A percentile compares a stretch with the other conserved stretches of the same genome.
These are phyloP conservation scores for Globisporangium emineosum DNA, from an alignment of 352 stramenopile genomes.

Conservation along the genomic window DNA sequence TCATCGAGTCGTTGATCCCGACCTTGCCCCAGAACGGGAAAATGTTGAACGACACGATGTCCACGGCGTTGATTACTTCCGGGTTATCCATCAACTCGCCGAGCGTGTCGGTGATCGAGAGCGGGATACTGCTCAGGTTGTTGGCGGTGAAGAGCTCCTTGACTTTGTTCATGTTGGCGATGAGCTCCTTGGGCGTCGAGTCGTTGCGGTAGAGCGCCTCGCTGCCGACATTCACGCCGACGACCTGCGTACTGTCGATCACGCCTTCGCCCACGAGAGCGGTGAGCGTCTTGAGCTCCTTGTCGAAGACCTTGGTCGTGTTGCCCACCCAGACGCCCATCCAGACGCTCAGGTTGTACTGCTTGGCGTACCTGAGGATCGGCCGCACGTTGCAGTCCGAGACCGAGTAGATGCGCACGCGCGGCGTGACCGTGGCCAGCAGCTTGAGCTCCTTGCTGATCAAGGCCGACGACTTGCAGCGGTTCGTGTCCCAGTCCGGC, in stretches of 20 bases:
- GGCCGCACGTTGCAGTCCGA: slow-evolving; percentile 62
- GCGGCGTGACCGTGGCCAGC: slow-evolving; percentile 36
- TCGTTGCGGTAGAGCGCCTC: slow-evolving; percentile 68
- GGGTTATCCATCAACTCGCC: slow-evolving; percentile 52
- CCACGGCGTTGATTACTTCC: slow-evolving; percentile 50
- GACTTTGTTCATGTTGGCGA: slow-evolving; percentile 56
- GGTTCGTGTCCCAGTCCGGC: slow-evolving; percentile 46
- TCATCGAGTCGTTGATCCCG: slow-evolving; percentile 29
- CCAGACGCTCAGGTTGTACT: slow-evolving; percentile 43
- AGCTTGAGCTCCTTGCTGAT: slow-evolving; percentile 45
- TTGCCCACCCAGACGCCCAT: slow-evolving; percentile 63
- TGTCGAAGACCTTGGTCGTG: slow-evolving; percentile 33
- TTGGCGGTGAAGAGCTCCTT: slow-evolving; percentile 35
- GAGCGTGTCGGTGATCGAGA: slow-evolving; percentile 64
- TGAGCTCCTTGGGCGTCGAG: slow-evolving; percentile 34
- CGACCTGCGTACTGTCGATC: slow-evolving; percentile 27
- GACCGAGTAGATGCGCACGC: slow-evolving; percentile 57
- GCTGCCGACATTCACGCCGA: slow-evolving; percentile 64
- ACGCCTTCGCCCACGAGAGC: slow-evolving; percentile 30
- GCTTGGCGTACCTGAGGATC: slow-evolving; percentile 29
- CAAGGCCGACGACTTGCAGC: slow-evolving; percentile 41
- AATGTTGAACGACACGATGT: slow-evolving; percentile 59
- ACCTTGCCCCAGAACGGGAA: slow-evolving; percentile 72
- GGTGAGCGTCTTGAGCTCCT: slow-evolving; percentile 37
- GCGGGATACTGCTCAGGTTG: slow-evolving; percentile 31